Conservation (phyloP, 2,329 filamentous ascomycete species). For the Ceratocystis papillata region DNA sequence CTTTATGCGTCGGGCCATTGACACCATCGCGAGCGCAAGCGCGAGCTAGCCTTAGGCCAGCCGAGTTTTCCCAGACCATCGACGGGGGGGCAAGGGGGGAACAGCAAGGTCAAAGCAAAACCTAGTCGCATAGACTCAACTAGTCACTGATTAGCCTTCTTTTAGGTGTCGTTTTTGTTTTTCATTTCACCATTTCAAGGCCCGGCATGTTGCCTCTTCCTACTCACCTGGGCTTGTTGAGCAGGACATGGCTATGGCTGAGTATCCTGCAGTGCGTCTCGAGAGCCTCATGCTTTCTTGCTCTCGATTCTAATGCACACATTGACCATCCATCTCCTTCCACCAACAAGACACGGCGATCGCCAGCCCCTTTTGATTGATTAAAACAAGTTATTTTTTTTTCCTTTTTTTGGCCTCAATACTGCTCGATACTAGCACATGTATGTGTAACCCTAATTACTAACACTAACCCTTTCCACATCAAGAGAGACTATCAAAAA, state of each 20-base stretch:
- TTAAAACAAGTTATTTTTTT: neutral
- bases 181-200: neutral
- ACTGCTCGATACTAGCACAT: too few relatives aligned
- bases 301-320: too few relatives aligned
- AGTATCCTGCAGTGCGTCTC: too few relatives aligned
- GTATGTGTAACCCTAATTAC: neutral
- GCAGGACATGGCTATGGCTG: too few relatives aligned
- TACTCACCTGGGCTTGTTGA: neutral
- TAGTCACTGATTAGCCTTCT: neutral
- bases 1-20: neutral
- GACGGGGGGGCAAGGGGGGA: neutral
- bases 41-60: neutral
- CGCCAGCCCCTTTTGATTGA: neutral
- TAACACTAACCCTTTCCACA: neutral
- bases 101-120: constrained; percentile 3
- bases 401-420: too few relatives aligned
- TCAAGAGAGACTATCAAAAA: neutral
- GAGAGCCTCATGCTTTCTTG: too few relatives aligned
- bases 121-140: neutral
- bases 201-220: neutral
- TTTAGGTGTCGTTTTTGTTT: neutral
- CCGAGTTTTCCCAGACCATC: neutral
- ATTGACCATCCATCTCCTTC: too few relatives aligned
- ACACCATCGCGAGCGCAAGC: neutral
- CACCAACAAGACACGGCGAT: too few relatives aligned